Conservation (phyloP, 2,329 filamentous ascomycete genomes). For the Pestalotiopsis sp. region DNA sequence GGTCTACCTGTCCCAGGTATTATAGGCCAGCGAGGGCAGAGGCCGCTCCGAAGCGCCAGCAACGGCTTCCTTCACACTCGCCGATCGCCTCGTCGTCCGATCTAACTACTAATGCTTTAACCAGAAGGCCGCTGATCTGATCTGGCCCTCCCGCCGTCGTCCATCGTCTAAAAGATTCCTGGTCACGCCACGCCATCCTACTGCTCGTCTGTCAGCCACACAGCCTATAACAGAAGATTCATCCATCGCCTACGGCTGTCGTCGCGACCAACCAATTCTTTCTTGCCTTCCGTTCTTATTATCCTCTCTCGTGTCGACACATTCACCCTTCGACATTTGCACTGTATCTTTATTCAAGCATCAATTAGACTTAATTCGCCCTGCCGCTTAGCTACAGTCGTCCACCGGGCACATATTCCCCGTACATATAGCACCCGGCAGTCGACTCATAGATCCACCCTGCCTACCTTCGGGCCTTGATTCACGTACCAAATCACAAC, state of each 20-base stretch:
- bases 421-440: slow-evolving; percentile 13
- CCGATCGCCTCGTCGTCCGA: not conserved
- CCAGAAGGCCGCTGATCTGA: not conserved
- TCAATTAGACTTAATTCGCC: not conserved
- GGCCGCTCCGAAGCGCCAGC: not conserved
- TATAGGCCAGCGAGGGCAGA: not conserved
- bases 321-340: slow-evolving; percentile 4
- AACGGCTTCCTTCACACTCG: not conserved
- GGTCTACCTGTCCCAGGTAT: not conserved
- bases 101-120: not conserved
- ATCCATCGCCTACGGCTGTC: slow-evolving; percentile 5
- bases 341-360: not conserved
- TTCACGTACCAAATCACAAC: slow-evolving; percentile 24
- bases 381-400: not conserved
- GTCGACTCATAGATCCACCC: slow-evolving; percentile 19
- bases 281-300: not conserved
- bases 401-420: slow-evolving; percentile 14
- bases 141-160: not conserved
- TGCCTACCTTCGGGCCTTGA: slow-evolving; percentile 27
- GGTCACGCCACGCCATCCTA: slow-evolving; percentile 2
- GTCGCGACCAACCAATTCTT: slow-evolving; percentile 9
- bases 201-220: slow-evolving; percentile 1
- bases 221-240: not conserved
- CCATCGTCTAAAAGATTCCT: slow-evolving; percentile 6
- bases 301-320: slow-evolving; percentile 10